Base-by-base conservation (phyloP, 2,329 filamentous ascomycete genomes). In the Cordyceps farinosa region DNA sequence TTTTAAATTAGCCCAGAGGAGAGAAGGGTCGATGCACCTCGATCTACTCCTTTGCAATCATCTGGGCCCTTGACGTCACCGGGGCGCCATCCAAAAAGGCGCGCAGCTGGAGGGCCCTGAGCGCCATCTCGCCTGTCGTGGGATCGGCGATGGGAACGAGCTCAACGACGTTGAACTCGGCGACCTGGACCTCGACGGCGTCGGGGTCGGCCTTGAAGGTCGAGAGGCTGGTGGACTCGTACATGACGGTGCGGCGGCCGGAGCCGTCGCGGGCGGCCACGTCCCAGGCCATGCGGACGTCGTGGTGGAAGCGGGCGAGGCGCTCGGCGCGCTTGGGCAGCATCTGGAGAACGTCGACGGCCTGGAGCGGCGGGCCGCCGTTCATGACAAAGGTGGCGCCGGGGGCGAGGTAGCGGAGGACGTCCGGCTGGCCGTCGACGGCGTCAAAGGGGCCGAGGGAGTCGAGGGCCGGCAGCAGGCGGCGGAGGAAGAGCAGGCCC, bases 401-500 rank as follows among this genome's bases (percentile, higher is more conserved):
- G 1, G 64, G 64, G 11, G 64, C 62, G 27, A 66, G 59, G 42
- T 42, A 57, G 38, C 52, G 30, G 29, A 54, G 27, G 34, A 63
- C 48, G 17, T 52, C 54, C 7, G 57, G 61, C 51, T 54, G 42
- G 29, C 51, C 36, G 57, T 27, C 47, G 9, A 47, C 3, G 40
- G 38, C 56, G 44, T 58, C 58, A 45, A 65, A 64, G 22, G 65
- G 64, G 27, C 59, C 62, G 13, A 66, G 61, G 7, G 64, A 60
- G 55, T 66, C 65, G 30, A 65, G 64, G 5, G 64, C 62, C n/a
- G 65, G 65, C 9, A 65, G 58, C 32, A 66, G 53, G 22, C 32
- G 36, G 29, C 64, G 62, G 48, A 66, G 62, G 30, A 66, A 66
- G 45, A 65, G 57, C n/a, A 66, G 54, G 10, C 65, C 65, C 2